These are phyloP conservation scores for Eleusine indica DNA, from an alignment of 176 grass and related monocot species.

Conservation along the genomic window DNA sequence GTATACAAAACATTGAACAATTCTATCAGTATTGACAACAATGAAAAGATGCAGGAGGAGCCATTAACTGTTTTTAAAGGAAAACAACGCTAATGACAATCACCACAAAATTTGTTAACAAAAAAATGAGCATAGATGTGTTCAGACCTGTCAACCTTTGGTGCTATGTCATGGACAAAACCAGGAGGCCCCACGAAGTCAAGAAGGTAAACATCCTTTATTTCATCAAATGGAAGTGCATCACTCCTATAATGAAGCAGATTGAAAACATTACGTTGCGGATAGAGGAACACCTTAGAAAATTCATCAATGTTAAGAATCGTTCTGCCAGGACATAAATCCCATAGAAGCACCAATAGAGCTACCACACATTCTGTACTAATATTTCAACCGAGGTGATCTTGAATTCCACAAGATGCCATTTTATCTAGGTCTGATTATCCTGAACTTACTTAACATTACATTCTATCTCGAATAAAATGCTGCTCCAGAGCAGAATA, in stretches of 20 bases:
- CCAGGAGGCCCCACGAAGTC: slow-evolving; percentile 88
- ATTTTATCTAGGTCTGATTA: background rate
- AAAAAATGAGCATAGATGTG: background rate
- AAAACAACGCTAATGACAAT: background rate
- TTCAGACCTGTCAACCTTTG: slow-evolving; percentile 75
- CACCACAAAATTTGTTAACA: background rate
- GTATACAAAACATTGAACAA: background rate
- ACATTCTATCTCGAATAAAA: background rate
- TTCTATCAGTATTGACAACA: background rate
- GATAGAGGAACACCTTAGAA: background rate
- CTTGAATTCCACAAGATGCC: background rate
- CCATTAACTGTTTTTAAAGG: background rate
- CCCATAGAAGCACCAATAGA: background rate
- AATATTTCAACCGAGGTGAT: background rate
- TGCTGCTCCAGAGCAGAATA: background rate
- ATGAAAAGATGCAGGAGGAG: background rate
- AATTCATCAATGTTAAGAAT: background rate
- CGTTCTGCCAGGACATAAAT: background rate
- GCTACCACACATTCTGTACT: background rate
- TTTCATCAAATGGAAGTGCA: slow-evolving; percentile 74
- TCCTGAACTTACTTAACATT: background rate
- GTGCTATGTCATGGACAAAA: slow-evolving; percentile 75
- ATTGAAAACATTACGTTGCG: background rate
- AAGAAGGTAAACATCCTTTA: slow-evolving; percentile 83
- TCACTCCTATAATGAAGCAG: slow-evolving; percentile 48